Conservation (phyloP, 2,329 filamentous ascomycete genomes). For the Aspergillus udagawae region DNA sequence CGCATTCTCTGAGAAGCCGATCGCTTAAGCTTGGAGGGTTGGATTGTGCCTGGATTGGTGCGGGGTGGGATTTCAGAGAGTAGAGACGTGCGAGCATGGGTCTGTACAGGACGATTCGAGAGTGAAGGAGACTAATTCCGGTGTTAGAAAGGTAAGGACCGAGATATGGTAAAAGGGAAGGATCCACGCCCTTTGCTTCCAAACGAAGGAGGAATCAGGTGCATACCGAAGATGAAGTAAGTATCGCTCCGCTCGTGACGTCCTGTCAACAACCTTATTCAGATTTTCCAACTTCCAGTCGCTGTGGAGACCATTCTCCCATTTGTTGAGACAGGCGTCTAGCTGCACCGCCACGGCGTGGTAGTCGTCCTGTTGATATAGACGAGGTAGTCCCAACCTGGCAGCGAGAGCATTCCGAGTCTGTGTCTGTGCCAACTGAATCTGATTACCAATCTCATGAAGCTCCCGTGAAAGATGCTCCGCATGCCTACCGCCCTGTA, state of each 20-base stretch:
- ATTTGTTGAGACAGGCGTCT: constrained; percentile 14
- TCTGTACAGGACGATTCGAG: constrained; percentile 14
- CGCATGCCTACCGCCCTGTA: not conserved
- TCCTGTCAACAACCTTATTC: constrained; percentile 3
- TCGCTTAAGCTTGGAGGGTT: constrained; percentile 6
- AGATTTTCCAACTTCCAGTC: constrained; percentile 9
- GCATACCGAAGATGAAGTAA: constrained; percentile 13
- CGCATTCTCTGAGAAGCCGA: constrained; percentile 14
- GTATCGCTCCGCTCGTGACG: constrained; percentile 8
- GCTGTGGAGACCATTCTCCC: constrained; percentile 12
- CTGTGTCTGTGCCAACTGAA: constrained; percentile 17
- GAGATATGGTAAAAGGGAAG: too few species aligned
- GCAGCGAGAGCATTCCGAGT: constrained; percentile 10
- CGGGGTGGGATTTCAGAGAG: constrained; percentile 3
- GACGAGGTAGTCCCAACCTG: constrained; percentile 5
- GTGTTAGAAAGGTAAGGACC: too few species aligned
- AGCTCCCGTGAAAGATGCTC: not conserved
- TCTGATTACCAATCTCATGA: constrained; percentile 18
- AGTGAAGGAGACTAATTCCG: constrained; percentile 10
- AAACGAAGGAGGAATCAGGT: too few species aligned
- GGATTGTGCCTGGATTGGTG: not conserved
- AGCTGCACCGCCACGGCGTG: constrained; percentile 12
- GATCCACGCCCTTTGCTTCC: too few species aligned
- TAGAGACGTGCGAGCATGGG: constrained; percentile 16
- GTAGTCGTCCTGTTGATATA: constrained; percentile 17